Base-by-base conservation (phyloP, 106 monocot genomes). In the Chionographis japonica region DNA sequence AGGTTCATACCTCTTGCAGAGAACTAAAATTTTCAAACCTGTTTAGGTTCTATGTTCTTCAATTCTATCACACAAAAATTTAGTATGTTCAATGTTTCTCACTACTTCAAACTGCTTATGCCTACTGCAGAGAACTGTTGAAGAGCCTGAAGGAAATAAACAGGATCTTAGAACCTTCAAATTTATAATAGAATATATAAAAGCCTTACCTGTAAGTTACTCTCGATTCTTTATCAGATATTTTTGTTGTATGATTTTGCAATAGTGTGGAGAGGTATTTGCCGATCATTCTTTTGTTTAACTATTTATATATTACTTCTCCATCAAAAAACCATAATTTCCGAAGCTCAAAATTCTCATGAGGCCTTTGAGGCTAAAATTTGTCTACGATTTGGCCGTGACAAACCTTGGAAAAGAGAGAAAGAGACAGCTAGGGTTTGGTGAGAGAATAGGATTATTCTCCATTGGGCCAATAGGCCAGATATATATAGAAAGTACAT, bases 181-280 rank as follows among this genome's bases (percentile, higher is more conserved):
- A 56, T 71, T 95, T 38, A 95, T 92, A 65, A 65, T 95, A 81
- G 91, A 95, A 63, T 95, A 86, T 69, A 89, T 95, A 68, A 95
- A 95, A 78, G 95, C 95, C 57, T 85, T 95, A 75, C 95, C 95
- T 65, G 95, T 95, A 74, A 82, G 95, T 80, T 74, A 12, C 46
- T 55, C 17, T 51, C 36, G 15, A 59, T 49, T 38, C 18, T 50
- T 50, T 54, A 40, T 3, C 15, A 71, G 6, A 27, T 38, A 9
- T 37, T 65, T n/a, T 13, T 56, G 16, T 51, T 10, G 35, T 6
- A 5, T 46, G 5, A 42, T 43, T 9, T 50, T 66, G 2, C 16
- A 15, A 13, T 56, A 50, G 15, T 50, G 39, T 12, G 15, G 11
- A 40, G 40, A 11, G 41, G 41, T 69, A n/a, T 39, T 46, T 46